Base-by-base conservation (phyloP, 768 basidiomycete species). In the Paxillus rubicundulus region DNA sequence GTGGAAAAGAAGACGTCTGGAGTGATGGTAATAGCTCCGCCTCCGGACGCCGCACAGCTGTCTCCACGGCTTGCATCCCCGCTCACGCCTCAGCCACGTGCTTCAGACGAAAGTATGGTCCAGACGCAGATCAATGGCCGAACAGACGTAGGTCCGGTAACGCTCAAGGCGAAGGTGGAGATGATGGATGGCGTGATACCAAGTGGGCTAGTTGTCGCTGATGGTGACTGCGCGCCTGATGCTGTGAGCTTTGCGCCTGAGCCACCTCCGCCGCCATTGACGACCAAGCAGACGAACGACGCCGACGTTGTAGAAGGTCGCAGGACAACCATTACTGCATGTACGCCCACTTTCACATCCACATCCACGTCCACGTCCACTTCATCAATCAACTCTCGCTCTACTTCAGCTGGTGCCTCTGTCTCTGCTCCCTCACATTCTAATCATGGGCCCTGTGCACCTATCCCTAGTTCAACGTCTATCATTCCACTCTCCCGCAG, bases 231-330 rank as follows among this genome's bases (percentile, higher is more conserved):
- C 49, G 37, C 24, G 45, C 59, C 61, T 46, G 57, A 61, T 52
- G 56, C 52, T 57, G 61, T 60, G 60, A 61, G 56, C 61, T 54
- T 57, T 40, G 67, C 66, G 43, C 61, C 68, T 62, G 64, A 68
- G 9, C 68, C 67, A 41, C 66, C 62, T 48, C 69, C 65, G 5
- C 65, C 66, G 37, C 66, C 67, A 65, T 69, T 67, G 57, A 58
- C 50, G 45, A 59, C 37, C 52, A 58, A 56, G 47, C 59, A 59
- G 58, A 42, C 53, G 9, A 63, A 47, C 39, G 57, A 61, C 28
- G 33, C 5, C 7, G 10, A 42, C 8, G 39, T 24, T 9, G 21
- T 41, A 0, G 17, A 49, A 18, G 41, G 40, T 17, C 24, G 37
- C 17, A 9, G 28, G 27, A 24, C 17, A 9, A 39, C 49, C 50